These are phyloP conservation scores for Hymenoscyphus repandus DNA, from an alignment of 2,329 filamentous ascomycete species.

Conservation along the genomic window DNA sequence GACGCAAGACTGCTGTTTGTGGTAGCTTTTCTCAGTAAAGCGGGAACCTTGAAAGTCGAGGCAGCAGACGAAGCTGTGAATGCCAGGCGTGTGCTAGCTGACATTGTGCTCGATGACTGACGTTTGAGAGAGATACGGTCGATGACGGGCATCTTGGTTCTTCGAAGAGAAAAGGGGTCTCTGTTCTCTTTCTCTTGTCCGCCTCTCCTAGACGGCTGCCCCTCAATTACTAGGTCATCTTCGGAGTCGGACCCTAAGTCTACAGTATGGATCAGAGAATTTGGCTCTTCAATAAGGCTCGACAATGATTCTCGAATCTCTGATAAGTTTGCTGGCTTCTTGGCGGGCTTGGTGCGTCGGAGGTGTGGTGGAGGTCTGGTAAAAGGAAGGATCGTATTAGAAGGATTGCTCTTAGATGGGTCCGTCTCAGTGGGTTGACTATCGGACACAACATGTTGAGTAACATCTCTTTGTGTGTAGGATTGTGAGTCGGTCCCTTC, in stretches of 20 bases:
- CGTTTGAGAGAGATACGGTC: constrained; percentile 72
- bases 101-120: constrained; percentile 36
- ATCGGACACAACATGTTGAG: constrained; percentile 38
- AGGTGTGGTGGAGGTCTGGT: constrained; percentile 53
- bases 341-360: constrained; percentile 54
- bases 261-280: constrained; percentile 39
- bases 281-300: constrained; percentile 70
- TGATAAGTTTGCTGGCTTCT: constrained; percentile 67
- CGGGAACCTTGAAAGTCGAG: constrained; percentile 60
- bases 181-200: constrained; percentile 28
- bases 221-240: constrained; percentile 43
- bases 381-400: constrained; percentile 36
- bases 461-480: constrained; percentile 32
- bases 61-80: constrained; percentile 43
- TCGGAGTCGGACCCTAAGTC: constrained; percentile 50
- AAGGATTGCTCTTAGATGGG: constrained; percentile 37
- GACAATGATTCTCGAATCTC: constrained; percentile 83
- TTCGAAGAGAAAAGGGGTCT: constrained; percentile 30
- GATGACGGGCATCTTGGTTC: constrained; percentile 49
- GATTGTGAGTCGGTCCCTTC: constrained; percentile 34
- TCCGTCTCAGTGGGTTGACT: constrained; percentile 41
- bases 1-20: constrained; percentile 46
- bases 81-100: constrained; percentile 43
- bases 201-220: constrained; percentile 29
- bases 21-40: constrained; percentile 68